These are phyloP conservation scores for Blastocystis sp. DNA, from an alignment of 352 stramenopile species.

Conservation along the genomic window DNA sequence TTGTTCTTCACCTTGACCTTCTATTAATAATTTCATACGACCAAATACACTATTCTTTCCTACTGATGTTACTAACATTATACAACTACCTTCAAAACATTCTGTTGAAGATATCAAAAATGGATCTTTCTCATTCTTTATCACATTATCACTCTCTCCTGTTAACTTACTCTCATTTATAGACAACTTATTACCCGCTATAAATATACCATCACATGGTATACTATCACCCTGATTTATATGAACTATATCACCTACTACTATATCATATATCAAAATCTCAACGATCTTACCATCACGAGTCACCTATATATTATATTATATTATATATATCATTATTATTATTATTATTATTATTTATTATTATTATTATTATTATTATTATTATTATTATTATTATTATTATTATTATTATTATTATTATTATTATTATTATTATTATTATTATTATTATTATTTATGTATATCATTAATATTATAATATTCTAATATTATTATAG, in stretches of 20 bases:
- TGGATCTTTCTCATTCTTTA: constrained; percentile 45
- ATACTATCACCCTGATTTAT: constrained; percentile 57
- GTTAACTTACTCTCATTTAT: constrained; percentile 66
- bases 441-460: no score
- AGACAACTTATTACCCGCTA: constrained; percentile 58
- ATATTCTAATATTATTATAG: no score
- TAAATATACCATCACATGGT: constrained; percentile 59
- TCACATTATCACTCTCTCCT: constrained; percentile 61
- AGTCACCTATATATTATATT: no score
- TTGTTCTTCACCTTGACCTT: constrained; percentile 19
- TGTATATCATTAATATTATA: no score
- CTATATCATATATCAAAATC: constrained; percentile 47
- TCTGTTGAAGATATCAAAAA: constrained; percentile 64
- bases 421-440: no score
- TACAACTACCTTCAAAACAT: constrained; percentile 61
- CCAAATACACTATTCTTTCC: constrained; percentile 64
- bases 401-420: no score
- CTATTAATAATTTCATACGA: constrained; percentile 57
- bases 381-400: no score
- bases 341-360: no score
- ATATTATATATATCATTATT: no score
- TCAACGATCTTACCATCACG: background rate
- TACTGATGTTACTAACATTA: constrained; percentile 68
- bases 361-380: no score
- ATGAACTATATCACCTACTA: constrained; percentile 63